Percentiles rank a stretch among this genome's conserved stretches.
Conservation (phyloP, 768 basidiomycete genomes). For the Calocybe cyanea region DNA sequence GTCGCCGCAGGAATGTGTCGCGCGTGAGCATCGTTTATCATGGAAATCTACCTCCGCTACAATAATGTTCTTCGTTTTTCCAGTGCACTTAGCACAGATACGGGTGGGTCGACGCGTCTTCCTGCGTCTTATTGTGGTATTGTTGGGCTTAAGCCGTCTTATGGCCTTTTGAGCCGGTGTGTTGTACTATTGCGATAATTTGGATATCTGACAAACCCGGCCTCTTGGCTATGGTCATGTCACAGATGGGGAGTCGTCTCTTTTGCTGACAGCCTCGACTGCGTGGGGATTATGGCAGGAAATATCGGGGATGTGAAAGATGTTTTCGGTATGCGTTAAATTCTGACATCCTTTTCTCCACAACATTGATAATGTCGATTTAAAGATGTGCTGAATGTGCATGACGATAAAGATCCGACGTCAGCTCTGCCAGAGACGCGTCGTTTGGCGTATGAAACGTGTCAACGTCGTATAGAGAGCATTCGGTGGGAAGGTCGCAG, state of each 20-base stretch:
- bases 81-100: constrained; percentile 92
- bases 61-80: not conserved
- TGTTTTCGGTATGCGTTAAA: constrained; percentile 58
- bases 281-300: constrained; percentile 77
- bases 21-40: constrained; percentile 75
- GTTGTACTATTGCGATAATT: constrained; percentile 18
- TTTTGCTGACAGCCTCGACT: constrained; percentile 93
- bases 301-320: constrained; percentile 43
- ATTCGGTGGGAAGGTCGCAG: constrained; percentile 1
- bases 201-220: too few species aligned
- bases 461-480: constrained; percentile 13
- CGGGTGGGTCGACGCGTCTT: constrained; percentile 89
- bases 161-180: constrained; percentile 85
- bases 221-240: too few species aligned
- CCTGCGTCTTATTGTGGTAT: constrained; percentile 95
- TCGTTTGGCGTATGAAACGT: constrained; percentile 15
- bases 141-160: constrained; percentile 91
- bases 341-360: too few species aligned
- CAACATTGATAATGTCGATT: constrained; percentile 4
- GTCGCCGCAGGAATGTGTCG: constrained; percentile 82
- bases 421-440: constrained; percentile 44
- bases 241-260: constrained; percentile 87
- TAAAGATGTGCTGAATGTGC: constrained; percentile 43
- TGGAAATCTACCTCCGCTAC: not conserved
- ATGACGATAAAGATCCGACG: constrained; percentile 76